Conservation (phyloP, 257 asterid species). For the Sherardia arvensis region DNA sequence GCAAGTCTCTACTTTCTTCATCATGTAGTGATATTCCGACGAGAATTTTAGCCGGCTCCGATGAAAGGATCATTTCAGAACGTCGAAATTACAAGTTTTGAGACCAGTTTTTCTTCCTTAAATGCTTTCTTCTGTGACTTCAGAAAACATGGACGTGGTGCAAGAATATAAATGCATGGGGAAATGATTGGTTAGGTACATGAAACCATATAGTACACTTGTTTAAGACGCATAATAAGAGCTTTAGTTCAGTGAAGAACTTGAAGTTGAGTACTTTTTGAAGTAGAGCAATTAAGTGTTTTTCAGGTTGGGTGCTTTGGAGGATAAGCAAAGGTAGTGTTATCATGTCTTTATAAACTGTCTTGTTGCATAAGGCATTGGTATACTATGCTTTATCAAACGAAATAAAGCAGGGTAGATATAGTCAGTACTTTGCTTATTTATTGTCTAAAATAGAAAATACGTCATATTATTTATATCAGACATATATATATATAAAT, state of each 20-base stretch:
- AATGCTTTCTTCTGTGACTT: constrained; percentile 3
- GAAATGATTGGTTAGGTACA: constrained; percentile 10
- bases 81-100: background rate
- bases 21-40: constrained; percentile 58
- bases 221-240: constrained; percentile 39
- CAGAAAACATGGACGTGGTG: background rate
- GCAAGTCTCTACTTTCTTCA: constrained; percentile 46
- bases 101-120: background rate
- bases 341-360: constrained; percentile 32
- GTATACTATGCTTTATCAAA: too few relatives aligned
- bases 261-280: constrained; percentile 20
- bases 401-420: too few relatives aligned
- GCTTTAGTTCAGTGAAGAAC: constrained; percentile 5
- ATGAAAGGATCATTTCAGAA: constrained; percentile 22
- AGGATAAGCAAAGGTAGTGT: constrained; percentile 77
- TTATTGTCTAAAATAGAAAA: too few relatives aligned
- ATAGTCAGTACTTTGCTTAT: too few relatives aligned
- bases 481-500: too few relatives aligned
- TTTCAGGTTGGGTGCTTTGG: constrained; percentile 63
- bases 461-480: too few relatives aligned
- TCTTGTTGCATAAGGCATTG: constrained; percentile 66
- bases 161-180: constrained; percentile 21
- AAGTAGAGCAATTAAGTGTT: constrained; percentile 36
- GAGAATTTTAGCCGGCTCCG: constrained; percentile 44
- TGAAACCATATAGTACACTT: constrained; percentile 34